Evolutionary conservation across 371 early-diverging fungal genomes (phyloP), one percentile per base, ranked within the genome.

Genomic region (Paraphysoderma sedebokerense): DNA sequence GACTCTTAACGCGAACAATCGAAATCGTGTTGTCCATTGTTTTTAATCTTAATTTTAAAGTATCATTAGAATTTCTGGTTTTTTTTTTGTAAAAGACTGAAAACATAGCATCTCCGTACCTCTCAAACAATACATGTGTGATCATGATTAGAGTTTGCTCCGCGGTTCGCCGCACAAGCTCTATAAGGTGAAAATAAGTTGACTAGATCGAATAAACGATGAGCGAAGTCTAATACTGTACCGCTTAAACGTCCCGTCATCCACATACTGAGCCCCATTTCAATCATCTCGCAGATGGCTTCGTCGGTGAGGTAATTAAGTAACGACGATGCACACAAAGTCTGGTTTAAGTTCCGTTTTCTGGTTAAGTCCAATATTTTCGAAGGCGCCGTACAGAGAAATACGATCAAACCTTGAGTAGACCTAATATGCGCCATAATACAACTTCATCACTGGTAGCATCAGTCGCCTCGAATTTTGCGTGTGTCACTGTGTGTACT

Each of bases 271-370:
- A 95, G 75, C 1, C 85, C 89, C 4, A 89, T 87, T 62, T 96
- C 97, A 62, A 95, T 81, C 76, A 93, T 87, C 50, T 85, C 89
- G 58, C 97, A 96, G 5, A 95, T 78, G 13, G 84, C 82, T 54
- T 85, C 86, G 56, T 96, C 96, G 41, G 81, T 81, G 30, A 96
- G 57, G n/a, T 13, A 24, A 5, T 2, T 15, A 28, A 6, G 2
- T 6, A 39, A 28, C 39, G 20, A 28, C 20, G 39, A 2, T 62
- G 61, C 12, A 82, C 79, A 47, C 77, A 74, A 22, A 69, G 70
- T 39, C 77, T 74, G n/a, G 72, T 74, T 49, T 8, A 22, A 46
- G 72, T 67, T 26, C 73, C 72, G 60, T 67, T 69, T n/a, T n/a
- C n/a, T n/a, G n/a, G n/a, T n/a, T n/a, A n/a, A n/a, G n/a, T n/a